phyloP scores from a whole-genome alignment of 2,329 filamentous ascomycete species.

The Clonostachys rosea region DNA sequence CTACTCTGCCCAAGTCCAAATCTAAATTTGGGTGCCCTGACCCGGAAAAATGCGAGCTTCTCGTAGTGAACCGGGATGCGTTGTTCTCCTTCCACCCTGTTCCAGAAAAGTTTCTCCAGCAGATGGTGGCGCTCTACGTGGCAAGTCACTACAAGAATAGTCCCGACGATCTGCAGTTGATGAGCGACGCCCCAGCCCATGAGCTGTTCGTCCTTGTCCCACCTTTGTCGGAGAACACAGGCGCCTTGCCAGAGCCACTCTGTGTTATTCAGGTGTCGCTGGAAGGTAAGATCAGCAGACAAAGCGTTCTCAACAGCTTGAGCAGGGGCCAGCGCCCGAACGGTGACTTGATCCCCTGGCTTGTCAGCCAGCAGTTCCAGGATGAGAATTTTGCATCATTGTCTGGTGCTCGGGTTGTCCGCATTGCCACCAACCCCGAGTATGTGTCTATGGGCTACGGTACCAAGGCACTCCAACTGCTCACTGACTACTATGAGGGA shows the following conservation, averaged over 20 bases:
- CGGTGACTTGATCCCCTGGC: conserved; percentile 94
- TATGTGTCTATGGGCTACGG: conserved; percentile 93
- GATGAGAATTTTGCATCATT: conserved; percentile 93
- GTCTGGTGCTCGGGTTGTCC: conserved; percentile 85
- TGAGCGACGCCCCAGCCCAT: conserved; percentile 96
- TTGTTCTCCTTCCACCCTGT: conserved; percentile 97
- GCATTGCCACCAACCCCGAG: conserved; percentile 95
- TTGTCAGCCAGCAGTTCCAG: conserved; percentile 96
- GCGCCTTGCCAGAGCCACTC: conserved; percentile 83
- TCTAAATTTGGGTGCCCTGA: conserved; percentile 77
- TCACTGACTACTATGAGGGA: conserved; percentile 91
- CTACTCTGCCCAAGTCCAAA: conserved; percentile 77
- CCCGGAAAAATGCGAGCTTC: conserved; percentile 83
- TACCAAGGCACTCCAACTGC: conserved; percentile 77
- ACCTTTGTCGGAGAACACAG: conserved; percentile 72
- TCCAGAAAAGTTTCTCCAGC: conserved; percentile 93
- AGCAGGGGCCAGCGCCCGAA: conserved; percentile 84
- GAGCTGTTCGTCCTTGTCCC: conserved; percentile 93
- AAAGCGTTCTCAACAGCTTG: conserved; percentile 86
- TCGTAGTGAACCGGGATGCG: conserved; percentile 94
- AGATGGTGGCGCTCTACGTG: conserved; percentile 97
- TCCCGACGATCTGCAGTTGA: conserved; percentile 94
- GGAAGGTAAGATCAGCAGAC: conserved; percentile 89
- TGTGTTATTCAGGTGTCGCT: conserved; percentile 93
- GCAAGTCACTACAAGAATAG: conserved; percentile 98